Percentiles rank a stretch among this genome's conserved stretches.
These are phyloP conservation scores for Blastocystis sp. DNA, from an alignment of 352 stramenopile genomes.

Conservation along the genomic window DNA sequence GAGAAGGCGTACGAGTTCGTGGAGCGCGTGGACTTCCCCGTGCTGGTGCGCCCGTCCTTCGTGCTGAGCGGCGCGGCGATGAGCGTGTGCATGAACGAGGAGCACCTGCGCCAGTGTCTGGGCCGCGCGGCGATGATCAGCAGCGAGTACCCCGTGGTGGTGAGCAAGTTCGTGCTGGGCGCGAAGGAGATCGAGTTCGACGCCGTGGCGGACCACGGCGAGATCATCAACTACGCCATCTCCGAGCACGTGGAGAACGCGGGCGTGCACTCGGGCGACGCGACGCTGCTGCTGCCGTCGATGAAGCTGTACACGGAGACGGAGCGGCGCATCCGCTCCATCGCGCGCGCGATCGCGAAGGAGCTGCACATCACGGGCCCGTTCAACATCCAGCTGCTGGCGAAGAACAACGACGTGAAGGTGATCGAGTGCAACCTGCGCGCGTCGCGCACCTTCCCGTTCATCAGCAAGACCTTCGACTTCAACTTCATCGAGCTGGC, in stretches of 20 bases:
- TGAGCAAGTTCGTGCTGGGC: conserved; percentile 90
- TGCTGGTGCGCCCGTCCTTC: conserved; percentile 93
- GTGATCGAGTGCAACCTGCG: conserved; percentile 99
- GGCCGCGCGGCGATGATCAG: conserved; percentile 87
- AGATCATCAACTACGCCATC: conserved; percentile 97
- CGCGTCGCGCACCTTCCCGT: conserved; percentile 96
- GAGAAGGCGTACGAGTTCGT: conserved; percentile 87
- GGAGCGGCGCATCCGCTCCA: conserved; percentile 92
- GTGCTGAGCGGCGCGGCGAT: conserved; percentile 94
- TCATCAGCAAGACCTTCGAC: conserved; percentile 97
- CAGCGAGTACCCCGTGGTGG: conserved; percentile 91
- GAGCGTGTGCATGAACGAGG: conserved; percentile 91
- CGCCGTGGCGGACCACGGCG: conserved; percentile 86
- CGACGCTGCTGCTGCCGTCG: conserved; percentile 91
- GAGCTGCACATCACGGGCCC: conserved; percentile 93
- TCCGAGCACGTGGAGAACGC: conserved; percentile 99
- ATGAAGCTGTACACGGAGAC: conserved; percentile 94
- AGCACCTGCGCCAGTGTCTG: conserved; percentile 83
- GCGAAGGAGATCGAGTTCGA: conserved; percentile 99
- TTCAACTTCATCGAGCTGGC: conserved; percentile 96
- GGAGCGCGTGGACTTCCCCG: conserved; percentile 86
- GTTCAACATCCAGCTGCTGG: conserved; percentile 99
- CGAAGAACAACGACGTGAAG: conserved; percentile 94
- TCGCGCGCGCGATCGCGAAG: conserved; percentile 88
- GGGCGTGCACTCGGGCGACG: conserved; percentile 95